phyloP scores from a whole-genome alignment of 148 eudicot species.

The Vaccinium vitisidaea region DNA sequence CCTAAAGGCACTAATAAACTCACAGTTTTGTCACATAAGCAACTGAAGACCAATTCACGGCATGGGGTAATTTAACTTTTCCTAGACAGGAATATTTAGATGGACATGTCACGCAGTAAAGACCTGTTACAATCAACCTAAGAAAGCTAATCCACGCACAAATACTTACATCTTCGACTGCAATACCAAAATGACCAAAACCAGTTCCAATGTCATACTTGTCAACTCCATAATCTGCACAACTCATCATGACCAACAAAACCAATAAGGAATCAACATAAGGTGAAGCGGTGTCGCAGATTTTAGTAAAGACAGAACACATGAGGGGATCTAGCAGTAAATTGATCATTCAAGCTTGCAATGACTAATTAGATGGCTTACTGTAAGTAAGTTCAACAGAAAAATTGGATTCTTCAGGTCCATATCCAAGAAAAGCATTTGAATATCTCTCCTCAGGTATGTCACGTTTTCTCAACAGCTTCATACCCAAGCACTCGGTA shows the following conservation, averaged over 20 bases:
- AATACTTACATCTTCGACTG: slow-evolving; percentile 74
- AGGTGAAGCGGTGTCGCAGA: background rate
- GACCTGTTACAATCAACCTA: background rate
- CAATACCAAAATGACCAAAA: slow-evolving; percentile 85
- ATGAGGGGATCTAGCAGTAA: background rate
- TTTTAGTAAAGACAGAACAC: background rate
- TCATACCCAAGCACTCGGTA: slow-evolving; percentile 89
- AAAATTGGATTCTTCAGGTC: slow-evolving; percentile 81
- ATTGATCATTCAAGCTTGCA: background rate
- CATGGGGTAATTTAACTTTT: background rate
- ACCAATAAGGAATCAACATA: slow-evolving; percentile 13
- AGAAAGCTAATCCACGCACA: background rate
- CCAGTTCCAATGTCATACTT: slow-evolving; percentile 87
- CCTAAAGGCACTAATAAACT: background rate
- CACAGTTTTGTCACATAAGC: background rate
- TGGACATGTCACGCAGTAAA: background rate
- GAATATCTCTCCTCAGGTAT: slow-evolving; percentile 77
- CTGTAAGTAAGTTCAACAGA: slow-evolving; percentile 84
- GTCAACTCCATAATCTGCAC: slow-evolving; percentile 82
- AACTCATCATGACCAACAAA: slow-evolving; percentile 1
- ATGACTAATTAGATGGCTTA: slow-evolving; percentile 32
- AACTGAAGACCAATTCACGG: background rate
- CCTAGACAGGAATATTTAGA: too few relatives aligned
- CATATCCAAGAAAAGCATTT: slow-evolving; percentile 90
- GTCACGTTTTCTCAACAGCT: slow-evolving; percentile 69